These are phyloP conservation scores for Zymoseptoria brevis DNA, from an alignment of 2,329 filamentous ascomycete species.

Conservation along the genomic window DNA sequence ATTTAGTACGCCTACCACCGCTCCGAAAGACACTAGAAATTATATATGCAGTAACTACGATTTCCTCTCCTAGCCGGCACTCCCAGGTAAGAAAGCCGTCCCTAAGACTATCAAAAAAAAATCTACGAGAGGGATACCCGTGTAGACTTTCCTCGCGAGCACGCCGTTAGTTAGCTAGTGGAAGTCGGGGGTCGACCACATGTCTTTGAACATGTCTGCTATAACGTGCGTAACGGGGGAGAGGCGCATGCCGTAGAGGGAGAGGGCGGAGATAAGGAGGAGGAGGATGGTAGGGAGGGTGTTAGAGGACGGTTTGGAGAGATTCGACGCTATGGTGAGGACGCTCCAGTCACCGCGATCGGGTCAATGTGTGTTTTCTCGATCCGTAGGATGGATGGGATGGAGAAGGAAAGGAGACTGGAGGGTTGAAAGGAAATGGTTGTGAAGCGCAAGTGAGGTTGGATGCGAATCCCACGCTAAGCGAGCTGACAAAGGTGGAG, in stretches of 20 bases:
- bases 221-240: not conserved
- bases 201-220: not conserved
- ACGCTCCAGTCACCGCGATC: too few species aligned
- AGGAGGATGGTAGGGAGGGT: not conserved
- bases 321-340: too few species aligned
- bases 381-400: too few species aligned
- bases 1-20: not conserved
- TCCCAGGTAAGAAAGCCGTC: not conserved
- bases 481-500: not conserved
- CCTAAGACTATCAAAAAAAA: not conserved
- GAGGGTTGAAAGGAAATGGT: not conserved
- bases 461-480: not conserved
- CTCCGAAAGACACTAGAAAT: not conserved
- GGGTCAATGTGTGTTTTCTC: too few species aligned
- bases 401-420: too few species aligned
- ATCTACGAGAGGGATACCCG: not conserved
- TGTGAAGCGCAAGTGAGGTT: not conserved
- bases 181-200: not conserved
- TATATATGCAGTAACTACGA: not conserved
- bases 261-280: not conserved
- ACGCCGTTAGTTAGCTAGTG: not conserved
- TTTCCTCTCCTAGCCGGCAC: not conserved
- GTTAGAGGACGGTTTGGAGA: too few species aligned
- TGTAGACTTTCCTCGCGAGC: not conserved
- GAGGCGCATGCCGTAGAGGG: not conserved